A percentile compares a stretch with the other conserved stretches of the same genome.
Evolutionary conservation across 192 early-diverging fungal genomes (phyloP).

Genomic region (Backusella macrospora): DNA sequence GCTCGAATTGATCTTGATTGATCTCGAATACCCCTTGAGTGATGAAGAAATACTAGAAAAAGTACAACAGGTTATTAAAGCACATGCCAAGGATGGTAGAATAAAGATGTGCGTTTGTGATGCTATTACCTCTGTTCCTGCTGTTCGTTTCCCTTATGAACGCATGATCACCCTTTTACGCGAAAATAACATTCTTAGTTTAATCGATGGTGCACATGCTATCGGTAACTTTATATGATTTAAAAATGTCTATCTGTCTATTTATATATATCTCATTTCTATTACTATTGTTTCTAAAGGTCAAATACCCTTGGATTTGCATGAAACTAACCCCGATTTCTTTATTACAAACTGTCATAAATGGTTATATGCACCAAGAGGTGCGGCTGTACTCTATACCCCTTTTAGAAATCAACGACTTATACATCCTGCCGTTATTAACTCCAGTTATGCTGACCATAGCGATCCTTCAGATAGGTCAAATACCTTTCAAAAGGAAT

Average conservation of each 20-base stretch:
- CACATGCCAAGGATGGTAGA: slow-evolving; percentile 34
- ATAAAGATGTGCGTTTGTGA: slow-evolving; percentile 57
- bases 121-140: slow-evolving; percentile 59
- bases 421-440: slow-evolving; percentile 52
- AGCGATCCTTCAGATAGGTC: slow-evolving; percentile 11
- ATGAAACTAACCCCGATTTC: slow-evolving; percentile 62
- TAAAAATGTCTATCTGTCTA: neutral
- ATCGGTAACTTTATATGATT: slow-evolving; percentile 37
- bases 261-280: neutral
- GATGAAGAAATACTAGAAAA: slow-evolving; percentile 42
- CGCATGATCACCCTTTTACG: slow-evolving; percentile 41
- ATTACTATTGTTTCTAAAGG: neutral
- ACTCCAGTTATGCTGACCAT: slow-evolving; percentile 38
- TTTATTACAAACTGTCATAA: slow-evolving; percentile 72
- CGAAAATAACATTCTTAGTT: slow-evolving; percentile 53
- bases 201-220: slow-evolving; percentile 71
- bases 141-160: slow-evolving; percentile 50
- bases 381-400: slow-evolving; percentile 60
- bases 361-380: slow-evolving; percentile 63
- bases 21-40: slow-evolving; percentile 52
- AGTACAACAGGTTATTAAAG: slow-evolving; percentile 15
- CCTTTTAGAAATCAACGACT: slow-evolving; percentile 49
- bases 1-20: slow-evolving; percentile 45
- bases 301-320: slow-evolving; percentile 62
- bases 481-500: slow-evolving; percentile 47